A percentile compares a stretch with the other conserved stretches of the same genome.
Evolutionary conservation across 192 early-diverging fungal genomes (phyloP).

Genomic region (Jimgerdemannia flammicorona): DNA sequence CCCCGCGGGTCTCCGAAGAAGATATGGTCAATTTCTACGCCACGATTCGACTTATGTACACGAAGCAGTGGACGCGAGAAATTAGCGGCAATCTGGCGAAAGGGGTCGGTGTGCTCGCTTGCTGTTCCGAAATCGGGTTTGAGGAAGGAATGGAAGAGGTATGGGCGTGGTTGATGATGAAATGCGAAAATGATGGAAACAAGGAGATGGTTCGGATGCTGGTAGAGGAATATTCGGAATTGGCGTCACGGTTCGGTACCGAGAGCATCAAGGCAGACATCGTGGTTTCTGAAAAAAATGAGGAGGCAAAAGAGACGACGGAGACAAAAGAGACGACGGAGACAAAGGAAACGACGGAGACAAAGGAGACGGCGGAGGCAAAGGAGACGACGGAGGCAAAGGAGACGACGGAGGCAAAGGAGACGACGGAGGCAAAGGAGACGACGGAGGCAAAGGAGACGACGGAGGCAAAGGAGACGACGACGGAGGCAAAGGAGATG

Average conservation of each 20-base stretch:
- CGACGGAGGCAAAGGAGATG: not conserved
- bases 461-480: not conserved
- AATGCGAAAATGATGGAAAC: constrained; percentile 11
- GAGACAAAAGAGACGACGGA: not conserved
- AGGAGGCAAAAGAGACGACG: not conserved
- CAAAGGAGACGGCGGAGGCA: not conserved
- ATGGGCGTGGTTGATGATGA: constrained; percentile 17
- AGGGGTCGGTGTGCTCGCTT: constrained; percentile 17
- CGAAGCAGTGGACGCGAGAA: constrained; percentile 18
- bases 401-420: not conserved
- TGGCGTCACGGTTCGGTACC: constrained; percentile 5
- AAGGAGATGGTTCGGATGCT: constrained; percentile 14
- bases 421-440: not conserved
- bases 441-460: not conserved
- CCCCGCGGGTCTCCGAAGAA: constrained; percentile 10
- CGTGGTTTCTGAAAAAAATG: not conserved
- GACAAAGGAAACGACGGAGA: not conserved
- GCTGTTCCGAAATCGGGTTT: constrained; percentile 23
- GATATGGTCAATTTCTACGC: constrained; percentile 22
- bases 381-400: not conserved
- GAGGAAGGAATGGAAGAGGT: constrained; percentile 20
- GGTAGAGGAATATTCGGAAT: constrained; percentile 18
- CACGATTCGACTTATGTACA: constrained; percentile 28
- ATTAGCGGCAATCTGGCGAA: constrained; percentile 15
- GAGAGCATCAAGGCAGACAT: not conserved